Base-by-base conservation (phyloP, 352 stramenopile species). In the Phytophthora hybrid region DNA sequence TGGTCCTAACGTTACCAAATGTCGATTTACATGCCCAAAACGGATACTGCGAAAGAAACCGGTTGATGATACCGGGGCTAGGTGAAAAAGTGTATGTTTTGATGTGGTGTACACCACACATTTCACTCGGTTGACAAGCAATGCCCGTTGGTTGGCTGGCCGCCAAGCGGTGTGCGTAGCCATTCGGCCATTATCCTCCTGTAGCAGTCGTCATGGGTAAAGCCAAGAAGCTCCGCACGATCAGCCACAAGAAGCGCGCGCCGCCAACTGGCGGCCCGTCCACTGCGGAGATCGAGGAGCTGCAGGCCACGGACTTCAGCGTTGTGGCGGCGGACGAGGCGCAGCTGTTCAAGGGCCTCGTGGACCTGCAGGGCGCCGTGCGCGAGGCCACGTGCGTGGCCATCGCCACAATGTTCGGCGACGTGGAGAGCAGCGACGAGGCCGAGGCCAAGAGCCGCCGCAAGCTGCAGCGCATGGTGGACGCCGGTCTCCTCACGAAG, bases 331-430 rank as follows among this genome's bases (percentile, higher is more conserved):
- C 71, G 5, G 83, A 93, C 21, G 83, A 93, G 57, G 81, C 78
- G 56, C 81, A 93, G 74, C 77, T 92, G 63, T 93, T 94, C 71
- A 81, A 89, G 59, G 87, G 87, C 51, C 79, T 97, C 29, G 80
- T 84, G 39, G 84, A 93, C 67, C 53, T 91, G 23, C 87, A 95
- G 71, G 89, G 89, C 31, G 91, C 90, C 31, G 89, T 97, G 56
- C 90, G 90, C 14, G 90, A 97, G 66, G 85, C 88, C 34, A 96
- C 90, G 61, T 97, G 90, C 65, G 86, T 97, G n/a, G 78, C 87
- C 37, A 74, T 97, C 56, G 90, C 90, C 56, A 87, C 84, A 55
- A 94, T 95, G 84, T 97, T 93, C 60, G 89, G 89, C 16, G 86
- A 94, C 63, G 53, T 79, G n/a, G 74, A 78, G 60, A 85, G 41